phyloP scores from a whole-genome alignment of 139 green algal species.

The Bryopsis sp. region DNA sequence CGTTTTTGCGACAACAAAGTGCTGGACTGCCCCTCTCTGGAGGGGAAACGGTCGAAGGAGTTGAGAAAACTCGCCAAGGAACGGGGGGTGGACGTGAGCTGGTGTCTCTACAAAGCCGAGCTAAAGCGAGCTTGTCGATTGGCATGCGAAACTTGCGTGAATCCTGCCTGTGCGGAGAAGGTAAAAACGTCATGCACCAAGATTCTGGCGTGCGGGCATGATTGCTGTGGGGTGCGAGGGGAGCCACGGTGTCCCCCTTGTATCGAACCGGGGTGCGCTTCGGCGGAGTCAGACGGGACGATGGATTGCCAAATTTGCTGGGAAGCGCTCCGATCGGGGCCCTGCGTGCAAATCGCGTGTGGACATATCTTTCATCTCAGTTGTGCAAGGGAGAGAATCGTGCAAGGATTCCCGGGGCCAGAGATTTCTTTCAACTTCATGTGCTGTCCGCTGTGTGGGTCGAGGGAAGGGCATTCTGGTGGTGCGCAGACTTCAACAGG shows the following conservation, averaged over 20 bases:
- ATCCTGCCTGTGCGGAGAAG: background rate
- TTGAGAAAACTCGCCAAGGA: background rate
- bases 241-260: background rate
- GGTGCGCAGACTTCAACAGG: background rate
- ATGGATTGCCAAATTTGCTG: slow-evolving; percentile 17
- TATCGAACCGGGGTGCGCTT: background rate
- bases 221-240: background rate
- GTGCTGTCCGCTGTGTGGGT: slow-evolving; percentile 5
- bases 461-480: background rate
- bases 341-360: background rate
- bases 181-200: slow-evolving; percentile 2
- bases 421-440: slow-evolving; percentile 11
- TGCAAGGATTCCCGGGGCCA: slow-evolving; percentile 3
- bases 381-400: background rate
- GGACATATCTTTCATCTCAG: slow-evolving; percentile 11
- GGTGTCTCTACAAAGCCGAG: slow-evolving; percentile 12
- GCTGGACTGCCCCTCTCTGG: background rate
- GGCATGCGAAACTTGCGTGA: background rate
- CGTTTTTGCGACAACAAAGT: background rate
- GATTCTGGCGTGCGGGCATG: slow-evolving; percentile 5
- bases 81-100: background rate
- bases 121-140: background rate
- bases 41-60: background rate
- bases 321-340: background rate
- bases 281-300: background rate